A percentile compares a stretch with the other conserved stretches of the same genome.
These are phyloP conservation scores for Rhizopus sp. DNA, from an alignment of 371 early-diverging fungal species.

Conservation along the genomic window DNA sequence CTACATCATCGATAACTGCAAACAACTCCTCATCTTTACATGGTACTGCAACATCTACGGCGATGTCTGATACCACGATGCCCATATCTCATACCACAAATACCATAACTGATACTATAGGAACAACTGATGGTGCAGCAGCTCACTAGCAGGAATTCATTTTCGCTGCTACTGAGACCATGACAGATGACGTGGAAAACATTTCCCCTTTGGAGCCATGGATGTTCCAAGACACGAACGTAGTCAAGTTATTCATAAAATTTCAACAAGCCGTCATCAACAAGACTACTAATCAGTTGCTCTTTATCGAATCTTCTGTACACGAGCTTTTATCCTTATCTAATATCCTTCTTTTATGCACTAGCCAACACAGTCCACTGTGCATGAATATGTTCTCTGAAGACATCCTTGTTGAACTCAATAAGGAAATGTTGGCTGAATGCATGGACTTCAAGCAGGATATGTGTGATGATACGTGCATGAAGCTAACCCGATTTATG, in stretches of 20 bases:
- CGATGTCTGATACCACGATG: background rate
- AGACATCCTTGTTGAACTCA: conserved; percentile 11
- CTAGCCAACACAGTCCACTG: conserved; percentile 13
- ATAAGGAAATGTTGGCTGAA: conserved; percentile 16
- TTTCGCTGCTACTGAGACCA: conserved; percentile 8
- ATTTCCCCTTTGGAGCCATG: conserved; percentile 8
- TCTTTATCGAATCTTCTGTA: conserved; percentile 15
- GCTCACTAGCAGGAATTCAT: background rate
- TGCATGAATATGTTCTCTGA: conserved; percentile 13
- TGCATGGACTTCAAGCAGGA: conserved; percentile 14
- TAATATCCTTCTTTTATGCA: conserved; percentile 17
- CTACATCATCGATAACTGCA: conserved; percentile 7
- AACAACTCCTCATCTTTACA: conserved; percentile 1
- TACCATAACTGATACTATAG: conserved; percentile 1
- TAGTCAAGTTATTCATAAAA: conserved; percentile 17
- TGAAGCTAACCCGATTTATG: conserved; percentile 11
- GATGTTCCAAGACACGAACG: conserved; percentile 9
- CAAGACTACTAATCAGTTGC: conserved; percentile 5
- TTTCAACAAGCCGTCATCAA: conserved; percentile 5
- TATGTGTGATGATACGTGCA: conserved; percentile 17
- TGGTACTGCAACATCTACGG: too few relatives aligned
- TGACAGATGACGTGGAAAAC: conserved; percentile 7
- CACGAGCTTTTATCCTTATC: conserved; percentile 16
- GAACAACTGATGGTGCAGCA: conserved; percentile 6
- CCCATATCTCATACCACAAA: too few relatives aligned